Evolutionary conservation across 345 rosid species (phyloP).

Genomic region (Boechera divaricarpa): DNA sequence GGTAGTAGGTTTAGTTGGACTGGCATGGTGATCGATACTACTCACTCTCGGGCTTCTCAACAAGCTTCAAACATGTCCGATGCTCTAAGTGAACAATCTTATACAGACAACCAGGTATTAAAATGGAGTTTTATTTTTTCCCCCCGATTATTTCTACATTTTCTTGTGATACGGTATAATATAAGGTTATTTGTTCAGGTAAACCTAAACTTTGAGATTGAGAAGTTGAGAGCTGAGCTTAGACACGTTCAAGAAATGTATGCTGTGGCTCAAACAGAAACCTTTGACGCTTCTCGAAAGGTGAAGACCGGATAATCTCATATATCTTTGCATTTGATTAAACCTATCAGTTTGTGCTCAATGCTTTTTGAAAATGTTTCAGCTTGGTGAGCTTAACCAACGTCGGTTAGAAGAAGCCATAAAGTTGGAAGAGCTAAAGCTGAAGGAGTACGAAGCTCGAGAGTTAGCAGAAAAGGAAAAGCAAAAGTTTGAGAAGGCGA

Average conservation of each 20-base stretch:
- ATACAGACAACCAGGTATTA: slow-evolving; percentile 60
- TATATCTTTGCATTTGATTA: slow-evolving; percentile 6
- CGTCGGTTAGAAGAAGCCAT: slow-evolving; percentile 63
- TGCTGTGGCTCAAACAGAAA: slow-evolving; percentile 78
- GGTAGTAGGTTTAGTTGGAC: slow-evolving; percentile 44
- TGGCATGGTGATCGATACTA: slow-evolving; percentile 39
- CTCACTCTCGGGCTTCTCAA: slow-evolving; percentile 58
- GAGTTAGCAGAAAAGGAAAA: slow-evolving; percentile 68
- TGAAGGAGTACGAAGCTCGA: slow-evolving; percentile 59
- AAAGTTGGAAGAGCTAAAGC: slow-evolving; percentile 64
- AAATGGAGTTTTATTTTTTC: neutral
- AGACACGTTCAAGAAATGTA: slow-evolving; percentile 81
- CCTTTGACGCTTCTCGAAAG: slow-evolving; percentile 80
- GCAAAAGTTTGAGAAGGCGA: slow-evolving; percentile 62
- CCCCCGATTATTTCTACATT: neutral
- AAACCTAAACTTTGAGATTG: slow-evolving; percentile 72
- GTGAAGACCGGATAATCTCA: slow-evolving; percentile 47
- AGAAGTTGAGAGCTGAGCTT: slow-evolving; percentile 86
- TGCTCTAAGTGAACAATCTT: slow-evolving; percentile 49
- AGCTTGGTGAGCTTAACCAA: slow-evolving; percentile 52
- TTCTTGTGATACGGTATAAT: neutral
- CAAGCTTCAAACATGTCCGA: slow-evolving; percentile 65
- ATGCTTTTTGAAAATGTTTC: slow-evolving; percentile 28
- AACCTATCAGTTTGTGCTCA: slow-evolving; percentile 22
- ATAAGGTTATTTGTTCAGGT: slow-evolving; percentile 47